Base-by-base conservation (phyloP, 352 stramenopile species). In the Lagenidium giganteum region DNA sequence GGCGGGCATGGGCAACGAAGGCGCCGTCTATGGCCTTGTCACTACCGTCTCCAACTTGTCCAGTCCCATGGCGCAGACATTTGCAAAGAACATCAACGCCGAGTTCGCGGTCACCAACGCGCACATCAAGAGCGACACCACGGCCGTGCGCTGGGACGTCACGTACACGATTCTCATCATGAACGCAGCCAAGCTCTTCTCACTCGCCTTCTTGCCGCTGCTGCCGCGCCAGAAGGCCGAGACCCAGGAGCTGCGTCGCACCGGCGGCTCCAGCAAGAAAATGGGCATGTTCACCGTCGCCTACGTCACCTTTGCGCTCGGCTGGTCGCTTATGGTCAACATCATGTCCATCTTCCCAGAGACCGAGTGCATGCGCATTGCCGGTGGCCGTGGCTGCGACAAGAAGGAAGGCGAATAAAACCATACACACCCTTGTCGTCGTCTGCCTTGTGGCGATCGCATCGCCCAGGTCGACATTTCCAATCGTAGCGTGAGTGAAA, bases 181-280 rank as follows among this genome's bases (percentile, higher is more conserved):
- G 23, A 75, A 75, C 37, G 37, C 44, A 37, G 61, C 71, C 36
- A 61, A 20, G 36, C 21, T 29, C 30, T 54, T 51, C 27, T 43
- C 38, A 12, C 49, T 60, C 36, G 11, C 61, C 23, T 79, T 72
- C 46, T 47, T 82, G 35, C 41, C 51, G 5, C 28, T 81, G 47
- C 47, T 84, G 27, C 68, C 71, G 9, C 45, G 36, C 21, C 65
- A 83, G 41, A 79, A 79, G 62, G 62, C 57, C 3, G 57, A 73
- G 47, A 70, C 60, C 9, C 60, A 61, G 24, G 51, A 67, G 35
- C 43, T 76, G 16, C 64, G 62, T 42, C 50, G 49, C 31, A 72
- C 53, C 18, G 67, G 67, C 35, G 64, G 64, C 29, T 55, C 50
- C 13, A 73, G 57, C 40, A 62, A 66, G 31, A 33, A 67, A n/a